Base-by-base conservation (phyloP, 2,329 filamentous ascomycete genomes). In the Aspergillus sp. region DNA sequence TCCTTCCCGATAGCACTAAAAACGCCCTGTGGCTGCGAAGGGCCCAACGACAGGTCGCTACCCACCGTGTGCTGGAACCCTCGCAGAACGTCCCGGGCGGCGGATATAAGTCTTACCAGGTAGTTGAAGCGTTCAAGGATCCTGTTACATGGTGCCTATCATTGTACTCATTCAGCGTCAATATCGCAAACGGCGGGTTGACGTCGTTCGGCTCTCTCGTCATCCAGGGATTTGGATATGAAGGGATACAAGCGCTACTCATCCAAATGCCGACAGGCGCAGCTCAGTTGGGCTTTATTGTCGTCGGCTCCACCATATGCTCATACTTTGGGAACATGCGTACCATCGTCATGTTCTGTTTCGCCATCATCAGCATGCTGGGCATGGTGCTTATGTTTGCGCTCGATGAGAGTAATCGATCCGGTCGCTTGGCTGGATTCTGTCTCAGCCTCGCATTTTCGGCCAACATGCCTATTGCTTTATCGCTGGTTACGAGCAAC, bases 121-220 rank as follows among this genome's bases (percentile, higher is more conserved):
- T 74, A 27, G 47, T 62, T 5, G 72, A 75, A 59, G 66, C 68
- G 1, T 49, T 75, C 8, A 58, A 27, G 4, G 73, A 75, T 51
- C 63, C 64, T 13, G 70, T 73, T 54, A 66, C 68, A 4, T 56
- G 54, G 54, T 24, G 50, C 2, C 34, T 56, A 17, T 42, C 30
- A 4, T 12, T 37, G 12, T 51, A 41, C 15, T 27, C 17, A 4
- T 40, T 56, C 13, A n/a, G 46, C 24, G 30, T 24, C 1, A 48
- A 51, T 15, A 19, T 56, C n/a, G 46, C 49, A 11, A 56, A 56
- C 24, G 46, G 30, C n/a, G 54, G 39, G 9, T 20, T 20, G 12
- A 41, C 46, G n/a, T 39, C 46, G 11, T 56, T 56, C 15, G 54
- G 34, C 5, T 33, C 46, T 20, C 34, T 56, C 13, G 49, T 56